Base-by-base conservation (phyloP, 2,329 filamentous ascomycete genomes). In the Emergomyces pasteurianus region DNA sequence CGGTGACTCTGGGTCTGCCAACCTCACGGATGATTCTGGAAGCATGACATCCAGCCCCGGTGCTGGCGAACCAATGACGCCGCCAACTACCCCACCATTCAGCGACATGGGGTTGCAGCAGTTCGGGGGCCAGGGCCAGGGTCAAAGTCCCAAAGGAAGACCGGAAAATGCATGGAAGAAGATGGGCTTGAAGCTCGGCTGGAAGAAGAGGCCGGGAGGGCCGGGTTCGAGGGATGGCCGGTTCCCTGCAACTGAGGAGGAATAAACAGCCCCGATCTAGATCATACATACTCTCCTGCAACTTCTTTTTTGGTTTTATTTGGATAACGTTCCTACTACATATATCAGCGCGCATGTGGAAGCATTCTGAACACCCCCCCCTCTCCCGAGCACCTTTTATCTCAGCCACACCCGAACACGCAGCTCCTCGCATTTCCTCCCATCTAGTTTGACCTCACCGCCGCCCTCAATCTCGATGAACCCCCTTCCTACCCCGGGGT, bases 141-240 rank as follows among this genome's bases (percentile, higher is more conserved):
- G 26, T 62, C 65, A 71, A 52, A 77, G 73, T 62, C 73, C 75
- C n/a, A 74, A 75, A 67, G 66, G 67, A 62, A 73, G 75, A 63
- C 68, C 74, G 62, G 75, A 80, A 57, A 78, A 79, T 65, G 75
- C 77, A 5, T 81, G 78, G 78, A 80, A 79, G 69, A 80, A 80
- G 65, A 79, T 79, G 77, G 77, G 77, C 2, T 76, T 78, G 71
- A 80, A 78, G 66, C 67, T 81, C 59, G 74, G 74, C 16, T 76
- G 75, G 62, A 76, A 75, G 63, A 75, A 75, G 65, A 70, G 69
- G 26, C 70, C 71, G 23, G 65, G 66, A 31, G 63, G 65, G 9
- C 64, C 64, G 26, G 68, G 59, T 8, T 49, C 52, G 26, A 60
- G 68, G 58, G 67, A 67, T 61, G 63, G 67, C 58, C 65, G 65